Evolutionary conservation across 108 stramenopile genomes (phyloP), one percentile per base, ranked within the genome.

Genomic region (Aurantiochytrium sp.): DNA sequence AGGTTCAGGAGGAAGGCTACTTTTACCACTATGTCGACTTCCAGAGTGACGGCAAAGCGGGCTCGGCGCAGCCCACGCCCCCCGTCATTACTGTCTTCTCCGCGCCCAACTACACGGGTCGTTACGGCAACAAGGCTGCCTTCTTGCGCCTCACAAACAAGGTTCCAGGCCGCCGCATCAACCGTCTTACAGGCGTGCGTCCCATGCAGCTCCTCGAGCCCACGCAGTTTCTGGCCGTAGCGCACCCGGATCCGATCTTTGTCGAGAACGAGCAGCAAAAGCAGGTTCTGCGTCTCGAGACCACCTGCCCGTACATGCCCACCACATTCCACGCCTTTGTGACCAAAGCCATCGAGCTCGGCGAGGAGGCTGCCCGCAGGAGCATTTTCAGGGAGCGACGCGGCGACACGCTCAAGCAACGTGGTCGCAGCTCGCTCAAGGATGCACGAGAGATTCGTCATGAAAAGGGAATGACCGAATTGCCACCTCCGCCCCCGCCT

Each of bases 101-200:
- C 45, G 93, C 93, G 21, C 93, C 93, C 58, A 94, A 94, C 92
- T 94, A 94, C 93, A 93, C 92, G 87, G 93, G 93, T 58, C 92
- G 91, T 29, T 93, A 93, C 76, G 92, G 93, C 43, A 94, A 94
- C 91, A 93, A 93, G 72, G 93, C 91, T 14, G 93, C 93, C 23
- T 51, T 92, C 71, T 58, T 92, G 57, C 90, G 90, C 89, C 49
- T 92, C 29, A 88, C 89, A 83, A 73, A 91, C 88, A 91, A 90
- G 51, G 90, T 44, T 10, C 87, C 53, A 19, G 87, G 42, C 16
- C 58, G 42, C 28, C 57, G 55, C 18, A 18, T 87, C 29, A 18
- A 19, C 21, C n/a, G 58, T 12, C 57, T 28, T 18, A 49, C 69
- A 16, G 35, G 58, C 28, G 43, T 72, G 44, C 72, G 72, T 14